These are phyloP conservation scores for Populus davidiana DNA, from an alignment of 345 rosid genomes.

Conservation along the genomic window DNA sequence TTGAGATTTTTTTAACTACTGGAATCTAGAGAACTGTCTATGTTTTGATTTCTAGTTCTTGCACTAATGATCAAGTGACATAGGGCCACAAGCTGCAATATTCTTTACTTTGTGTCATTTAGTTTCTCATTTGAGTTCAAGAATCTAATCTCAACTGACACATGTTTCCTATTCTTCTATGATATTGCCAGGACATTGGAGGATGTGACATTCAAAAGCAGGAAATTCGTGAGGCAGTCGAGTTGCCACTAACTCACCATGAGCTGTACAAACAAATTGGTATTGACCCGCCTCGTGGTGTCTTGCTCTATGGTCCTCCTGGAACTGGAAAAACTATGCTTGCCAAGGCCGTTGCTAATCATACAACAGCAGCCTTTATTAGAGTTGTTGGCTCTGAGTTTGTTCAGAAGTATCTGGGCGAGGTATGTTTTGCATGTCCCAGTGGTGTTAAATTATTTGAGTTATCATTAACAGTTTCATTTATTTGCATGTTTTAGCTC, in stretches of 20 bases:
- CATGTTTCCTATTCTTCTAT: background rate
- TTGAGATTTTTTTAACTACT: too few species aligned
- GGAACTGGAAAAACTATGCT: constrained; percentile 99
- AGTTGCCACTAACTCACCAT: constrained; percentile 90
- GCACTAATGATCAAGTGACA: background rate
- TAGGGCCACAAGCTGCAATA: background rate
- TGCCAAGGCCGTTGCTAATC: constrained; percentile 98
- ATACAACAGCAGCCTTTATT: constrained; percentile 94
- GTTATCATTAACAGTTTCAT: background rate
- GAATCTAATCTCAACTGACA: background rate
- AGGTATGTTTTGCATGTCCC: constrained; percentile 44
- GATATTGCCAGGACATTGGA: constrained; percentile 72
- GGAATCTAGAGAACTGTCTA: too few species aligned
- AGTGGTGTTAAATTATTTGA: background rate
- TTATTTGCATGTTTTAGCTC: background rate
- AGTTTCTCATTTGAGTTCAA: background rate
- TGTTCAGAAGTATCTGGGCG: constrained; percentile 96
- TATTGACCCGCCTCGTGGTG: constrained; percentile 97
- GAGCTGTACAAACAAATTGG: constrained; percentile 96
- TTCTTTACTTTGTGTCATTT: background rate
- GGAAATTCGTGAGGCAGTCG: constrained; percentile 99
- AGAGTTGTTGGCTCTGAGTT: constrained; percentile 99
- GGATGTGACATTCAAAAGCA: constrained; percentile 99
- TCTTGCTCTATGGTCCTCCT: constrained; percentile 94
- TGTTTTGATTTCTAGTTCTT: background rate